Percentiles rank a stretch among this genome's conserved stretches.
Evolutionary conservation across 176 grass and related monocot species (phyloP).

Genomic region (Neostapfia colusana): DNA sequence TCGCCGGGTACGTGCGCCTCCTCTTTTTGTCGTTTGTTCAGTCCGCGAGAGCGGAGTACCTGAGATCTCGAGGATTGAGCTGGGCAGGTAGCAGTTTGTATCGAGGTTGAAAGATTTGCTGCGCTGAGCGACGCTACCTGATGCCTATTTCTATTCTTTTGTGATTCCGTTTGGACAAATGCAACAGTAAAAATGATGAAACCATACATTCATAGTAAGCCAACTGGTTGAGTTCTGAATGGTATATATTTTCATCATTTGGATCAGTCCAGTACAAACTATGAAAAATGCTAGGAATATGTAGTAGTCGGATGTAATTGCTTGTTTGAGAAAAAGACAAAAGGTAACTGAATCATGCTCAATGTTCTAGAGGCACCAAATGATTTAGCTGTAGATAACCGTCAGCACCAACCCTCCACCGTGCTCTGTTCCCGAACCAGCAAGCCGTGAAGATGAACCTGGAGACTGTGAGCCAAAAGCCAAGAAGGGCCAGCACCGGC

Average conservation of each 20-base stretch:
- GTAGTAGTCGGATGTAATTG: background rate
- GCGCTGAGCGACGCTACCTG: background rate
- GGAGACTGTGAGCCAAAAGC: too few relatives aligned
- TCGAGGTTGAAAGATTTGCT: conserved; percentile 4
- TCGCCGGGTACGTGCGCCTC: conserved; percentile 42
- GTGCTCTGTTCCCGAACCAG: too few relatives aligned
- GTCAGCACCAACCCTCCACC: too few relatives aligned
- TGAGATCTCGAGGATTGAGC: conserved; percentile 27
- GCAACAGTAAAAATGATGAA: conserved; percentile 7
- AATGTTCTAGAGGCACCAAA: background rate
- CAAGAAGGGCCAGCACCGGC: too few relatives aligned
- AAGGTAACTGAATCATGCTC: background rate
- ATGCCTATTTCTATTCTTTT: background rate
- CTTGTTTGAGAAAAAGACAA: background rate
- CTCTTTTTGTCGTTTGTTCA: background rate
- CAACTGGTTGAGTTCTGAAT: background rate
- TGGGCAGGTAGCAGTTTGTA: background rate
- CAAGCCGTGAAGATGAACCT: too few relatives aligned
- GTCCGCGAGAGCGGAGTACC: background rate
- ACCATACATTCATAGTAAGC: background rate
- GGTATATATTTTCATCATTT: background rate
- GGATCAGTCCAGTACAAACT: conserved; percentile 3
- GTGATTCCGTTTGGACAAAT: conserved; percentile 18
- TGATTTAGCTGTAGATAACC: background rate
- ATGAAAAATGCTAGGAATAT: background rate